Evolutionary conservation across 148 eudicot species (phyloP).

Genomic region (Spergularia marina): DNA sequence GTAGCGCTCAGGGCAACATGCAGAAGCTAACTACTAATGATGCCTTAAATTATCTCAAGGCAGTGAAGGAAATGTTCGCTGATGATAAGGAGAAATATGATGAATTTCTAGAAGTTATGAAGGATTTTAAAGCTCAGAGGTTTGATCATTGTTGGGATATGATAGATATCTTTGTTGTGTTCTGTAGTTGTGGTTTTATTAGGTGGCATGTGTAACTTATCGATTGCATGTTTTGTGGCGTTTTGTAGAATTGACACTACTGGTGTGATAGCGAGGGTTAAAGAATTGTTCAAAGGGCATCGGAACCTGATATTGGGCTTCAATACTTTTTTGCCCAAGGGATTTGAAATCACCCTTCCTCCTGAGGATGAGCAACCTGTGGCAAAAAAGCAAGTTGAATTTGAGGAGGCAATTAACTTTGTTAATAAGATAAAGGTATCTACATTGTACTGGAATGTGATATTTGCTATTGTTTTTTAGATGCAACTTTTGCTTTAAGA

Average conservation of each 20-base stretch:
- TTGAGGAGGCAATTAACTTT: conserved; percentile 86
- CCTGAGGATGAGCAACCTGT: conserved; percentile 66
- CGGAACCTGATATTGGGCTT: conserved; percentile 77
- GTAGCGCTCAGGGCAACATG: conserved; percentile 33
- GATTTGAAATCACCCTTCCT: conserved; percentile 72
- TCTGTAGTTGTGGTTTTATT: not conserved
- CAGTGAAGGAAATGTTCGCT: conserved; percentile 89
- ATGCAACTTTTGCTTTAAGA: not conserved
- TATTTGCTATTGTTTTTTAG: not conserved
- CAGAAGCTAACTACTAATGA: conserved; percentile 84
- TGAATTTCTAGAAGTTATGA: conserved; percentile 93
- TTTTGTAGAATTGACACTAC: conserved; percentile 72
- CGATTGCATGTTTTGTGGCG: conserved; percentile 8
- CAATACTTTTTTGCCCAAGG: conserved; percentile 95
- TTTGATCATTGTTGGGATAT: conserved; percentile 22
- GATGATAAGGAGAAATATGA: conserved; percentile 88
- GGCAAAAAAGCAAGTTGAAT: conserved; percentile 81
- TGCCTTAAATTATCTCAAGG: conserved; percentile 78
- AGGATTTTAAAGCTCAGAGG: conserved; percentile 94
- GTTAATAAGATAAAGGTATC: conserved; percentile 92
- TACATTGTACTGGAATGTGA: not conserved
- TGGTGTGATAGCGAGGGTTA: conserved; percentile 85
- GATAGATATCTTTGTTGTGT: conserved; percentile 2
- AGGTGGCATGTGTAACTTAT: conserved; percentile 9
- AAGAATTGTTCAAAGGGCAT: conserved; percentile 92